These are phyloP conservation scores for Microglena sp. DNA, from an alignment of 139 green algal species.

Conservation along the genomic window DNA sequence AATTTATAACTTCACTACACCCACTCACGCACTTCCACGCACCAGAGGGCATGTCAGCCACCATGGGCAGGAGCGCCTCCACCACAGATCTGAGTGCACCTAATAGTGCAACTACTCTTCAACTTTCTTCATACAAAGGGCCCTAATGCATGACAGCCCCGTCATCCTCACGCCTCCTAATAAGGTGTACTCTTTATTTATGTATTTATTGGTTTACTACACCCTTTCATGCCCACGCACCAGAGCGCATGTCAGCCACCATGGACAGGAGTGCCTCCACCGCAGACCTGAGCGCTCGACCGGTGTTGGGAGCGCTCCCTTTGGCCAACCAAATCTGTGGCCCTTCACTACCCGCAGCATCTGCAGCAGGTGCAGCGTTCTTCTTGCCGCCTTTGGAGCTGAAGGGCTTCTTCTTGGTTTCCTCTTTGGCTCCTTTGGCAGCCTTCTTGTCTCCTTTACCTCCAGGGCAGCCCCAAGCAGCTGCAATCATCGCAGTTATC, in stretches of 20 bases:
- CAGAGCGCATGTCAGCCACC: slow-evolving; percentile 13
- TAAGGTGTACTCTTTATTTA: too few relatives aligned
- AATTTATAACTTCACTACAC: too few relatives aligned
- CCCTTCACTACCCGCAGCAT: too few relatives aligned
- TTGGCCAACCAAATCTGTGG: slow-evolving; percentile 3
- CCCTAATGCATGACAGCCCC: too few relatives aligned
- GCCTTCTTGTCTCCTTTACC: slow-evolving; percentile 10
- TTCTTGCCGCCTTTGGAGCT: slow-evolving; percentile 14
- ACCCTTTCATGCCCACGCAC: too few relatives aligned
- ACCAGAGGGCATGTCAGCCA: slow-evolving; percentile 15
- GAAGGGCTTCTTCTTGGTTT: background rate
- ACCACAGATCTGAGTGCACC: too few relatives aligned
- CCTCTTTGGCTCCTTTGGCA: slow-evolving; percentile 6
- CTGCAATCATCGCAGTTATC: slow-evolving; percentile 1
- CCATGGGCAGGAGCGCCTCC: slow-evolving; percentile 26
- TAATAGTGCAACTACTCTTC: too few relatives aligned
- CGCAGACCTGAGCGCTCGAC: slow-evolving; percentile 4
- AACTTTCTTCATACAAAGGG: too few relatives aligned
- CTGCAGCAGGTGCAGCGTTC: slow-evolving; percentile 1
- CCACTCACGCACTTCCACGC: too few relatives aligned
- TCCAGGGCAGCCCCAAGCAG: background rate
- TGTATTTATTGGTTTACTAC: too few relatives aligned
- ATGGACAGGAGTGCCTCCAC: slow-evolving; percentile 26
- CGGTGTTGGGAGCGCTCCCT: slow-evolving; percentile 13
- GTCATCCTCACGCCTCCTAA: too few relatives aligned